A percentile compares a stretch with the other conserved stretches of the same genome.
Evolutionary conservation across 345 rosid species (phyloP).

Genomic region (Camelina laxa): DNA sequence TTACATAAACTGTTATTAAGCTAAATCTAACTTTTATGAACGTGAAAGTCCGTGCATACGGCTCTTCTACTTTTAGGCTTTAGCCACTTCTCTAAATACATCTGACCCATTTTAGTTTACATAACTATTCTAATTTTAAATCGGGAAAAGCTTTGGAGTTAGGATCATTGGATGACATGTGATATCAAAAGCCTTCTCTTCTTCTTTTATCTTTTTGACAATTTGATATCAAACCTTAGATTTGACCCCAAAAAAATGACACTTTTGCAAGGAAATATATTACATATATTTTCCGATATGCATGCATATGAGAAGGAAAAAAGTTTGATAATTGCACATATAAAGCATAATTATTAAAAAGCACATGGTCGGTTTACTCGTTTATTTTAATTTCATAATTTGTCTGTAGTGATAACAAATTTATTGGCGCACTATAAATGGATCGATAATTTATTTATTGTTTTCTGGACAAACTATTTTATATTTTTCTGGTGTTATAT

Average conservation of each 20-base stretch:
- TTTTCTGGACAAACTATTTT: not conserved
- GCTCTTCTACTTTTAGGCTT: too few relatives aligned
- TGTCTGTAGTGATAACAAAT: slow-evolving; percentile 26
- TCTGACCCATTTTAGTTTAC: not conserved
- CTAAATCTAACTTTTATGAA: too few relatives aligned
- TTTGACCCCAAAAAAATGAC: not conserved
- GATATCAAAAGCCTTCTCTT: not conserved
- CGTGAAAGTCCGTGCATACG: too few relatives aligned
- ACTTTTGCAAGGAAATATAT: not conserved
- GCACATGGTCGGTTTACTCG: not conserved
- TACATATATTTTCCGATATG: not conserved
- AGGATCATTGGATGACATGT: slow-evolving; percentile 1
- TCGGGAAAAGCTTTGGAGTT: not conserved
- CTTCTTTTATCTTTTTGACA: not conserved
- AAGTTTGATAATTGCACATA: slow-evolving; percentile 5
- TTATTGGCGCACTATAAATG: not conserved
- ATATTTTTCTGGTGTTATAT: not conserved
- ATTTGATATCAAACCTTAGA: slow-evolving; percentile 29
- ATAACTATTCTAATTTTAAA: not conserved
- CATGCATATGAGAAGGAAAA: slow-evolving; percentile 1
- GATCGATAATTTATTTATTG: not conserved
- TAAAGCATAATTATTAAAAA: slow-evolving; percentile 22
- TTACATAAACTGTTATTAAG: too few relatives aligned
- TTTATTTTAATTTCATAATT: slow-evolving; percentile 2
- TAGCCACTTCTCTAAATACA: not conserved